Base-by-base conservation (phyloP, 768 basidiomycete species). In the Galerina marginata region DNA sequence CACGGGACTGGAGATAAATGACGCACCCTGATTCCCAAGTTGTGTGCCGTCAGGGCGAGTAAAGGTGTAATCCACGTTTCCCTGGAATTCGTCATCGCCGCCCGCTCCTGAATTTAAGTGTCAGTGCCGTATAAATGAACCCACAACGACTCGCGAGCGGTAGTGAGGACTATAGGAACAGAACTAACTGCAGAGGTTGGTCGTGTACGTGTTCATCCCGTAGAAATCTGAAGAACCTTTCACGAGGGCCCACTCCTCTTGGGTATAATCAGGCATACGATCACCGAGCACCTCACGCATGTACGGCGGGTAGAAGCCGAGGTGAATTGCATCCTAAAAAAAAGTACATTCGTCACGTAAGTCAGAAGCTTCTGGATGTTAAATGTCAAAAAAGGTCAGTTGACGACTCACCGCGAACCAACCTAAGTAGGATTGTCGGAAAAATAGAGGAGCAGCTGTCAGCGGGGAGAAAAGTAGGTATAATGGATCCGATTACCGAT, bases 171-270 rank as follows among this genome's bases (percentile, higher is more conserved):
- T 33, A 15, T 20, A 20, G 20, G 58, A 42, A 26, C 16, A 37
- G 2, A 33, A 72, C 84, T 65, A 46, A 86, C 86, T 78, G 71
- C 80, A 81, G 48, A 89, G 78, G 64, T 87, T 85, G 10, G 86
- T 89, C 4, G 87, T 87, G 68, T 90, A 89, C 0, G 88, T 87
- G 71, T 89, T 89, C 82, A 89, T 84, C 36, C 87, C 88, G 67
- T 88, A 89, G 71, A 89, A 90, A 69, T 88, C 88, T 2, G 87
- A 86, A 2, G 86, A 89, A 46, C 83, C 85, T 54, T 84, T 83
- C 40, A 89, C 85, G 37, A 89, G 66, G 0, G 74, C 75, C 61
- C 81, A 67, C 64, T 90, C 87, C 36, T 85, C 86, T 6, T 76
- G 67, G 1, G 86, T 85, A 66, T 85, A 86, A 44, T 79, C 77